Percentiles rank a stretch among this genome's conserved stretches.
These are phyloP conservation scores for Candida boidinii DNA, from an alignment of 805 yeast species.

Conservation along the genomic window DNA sequence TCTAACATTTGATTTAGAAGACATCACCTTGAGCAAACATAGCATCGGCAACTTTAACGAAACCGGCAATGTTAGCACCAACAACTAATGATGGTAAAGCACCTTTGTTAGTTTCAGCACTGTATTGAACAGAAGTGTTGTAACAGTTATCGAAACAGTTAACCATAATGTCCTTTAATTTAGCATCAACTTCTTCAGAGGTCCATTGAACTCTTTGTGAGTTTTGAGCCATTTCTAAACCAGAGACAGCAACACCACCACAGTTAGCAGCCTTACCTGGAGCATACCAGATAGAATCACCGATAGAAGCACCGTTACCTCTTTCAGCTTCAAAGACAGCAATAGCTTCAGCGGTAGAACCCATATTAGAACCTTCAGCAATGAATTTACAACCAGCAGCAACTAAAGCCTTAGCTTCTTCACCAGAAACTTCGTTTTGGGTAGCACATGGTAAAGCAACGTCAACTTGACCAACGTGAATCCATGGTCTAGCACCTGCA, in stretches of 20 bases:
- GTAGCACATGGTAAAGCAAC: slow-evolving; percentile 98
- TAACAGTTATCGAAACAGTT: slow-evolving; percentile 90
- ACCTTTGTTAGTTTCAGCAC: slow-evolving; percentile 55
- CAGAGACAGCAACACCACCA: slow-evolving; percentile 99
- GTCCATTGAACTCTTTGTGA: slow-evolving; percentile 91
- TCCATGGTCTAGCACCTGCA: slow-evolving; percentile 96
- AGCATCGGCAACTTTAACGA: slow-evolving; percentile 96
- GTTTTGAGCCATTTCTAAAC: slow-evolving; percentile 99
- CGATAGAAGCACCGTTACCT: slow-evolving; percentile 29
- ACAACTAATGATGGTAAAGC: slow-evolving; percentile 89
- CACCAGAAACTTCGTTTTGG: slow-evolving; percentile 95
- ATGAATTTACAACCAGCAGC: slow-evolving; percentile 87
- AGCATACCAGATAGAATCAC: slow-evolving; percentile 85
- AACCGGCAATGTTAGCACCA: slow-evolving; percentile 99
- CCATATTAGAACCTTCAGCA: slow-evolving; percentile 99
- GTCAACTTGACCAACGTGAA: slow-evolving; percentile 82
- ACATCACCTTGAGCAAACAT: slow-evolving; percentile 96
- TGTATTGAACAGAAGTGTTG: slow-evolving; percentile 74
- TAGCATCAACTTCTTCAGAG: slow-evolving; percentile 82
- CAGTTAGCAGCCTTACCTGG: slow-evolving; percentile 99
- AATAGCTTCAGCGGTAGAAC: slow-evolving; percentile 96
- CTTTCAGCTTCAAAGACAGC: slow-evolving; percentile 86
- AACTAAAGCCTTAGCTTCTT: slow-evolving; percentile 90
- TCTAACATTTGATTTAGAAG: slow-evolving; percentile 20
- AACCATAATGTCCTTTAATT: slow-evolving; percentile 88